Conservation (phyloP, 1,139 yeast species). For the Hansenula lynferdii region DNA sequence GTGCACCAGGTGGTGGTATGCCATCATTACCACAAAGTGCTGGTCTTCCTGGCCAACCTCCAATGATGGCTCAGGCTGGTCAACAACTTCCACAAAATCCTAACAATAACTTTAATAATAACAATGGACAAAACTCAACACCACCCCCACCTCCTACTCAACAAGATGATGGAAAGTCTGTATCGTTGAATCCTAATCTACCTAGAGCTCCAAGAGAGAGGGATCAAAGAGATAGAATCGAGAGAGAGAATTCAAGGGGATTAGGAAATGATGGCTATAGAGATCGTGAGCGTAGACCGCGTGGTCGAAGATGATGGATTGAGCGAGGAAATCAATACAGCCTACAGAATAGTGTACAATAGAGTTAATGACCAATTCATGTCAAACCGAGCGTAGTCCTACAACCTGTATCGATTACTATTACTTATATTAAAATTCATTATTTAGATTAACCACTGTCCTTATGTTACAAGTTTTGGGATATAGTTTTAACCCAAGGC, state of each 20-base stretch:
- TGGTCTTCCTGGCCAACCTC: neutral
- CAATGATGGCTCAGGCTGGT: slow-evolving; percentile 5
- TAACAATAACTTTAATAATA: too few species aligned
- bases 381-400: too few species aligned
- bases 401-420: too few species aligned
- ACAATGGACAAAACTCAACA: slow-evolving; percentile 3
- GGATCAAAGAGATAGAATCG: slow-evolving; percentile 14
- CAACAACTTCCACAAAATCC: neutral
- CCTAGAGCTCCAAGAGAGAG: slow-evolving; percentile 18
- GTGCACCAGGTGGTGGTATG: too few species aligned
- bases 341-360: too few species aligned
- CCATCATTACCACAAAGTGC: too few species aligned
- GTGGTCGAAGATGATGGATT: slow-evolving; percentile 3
- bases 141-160: slow-evolving; percentile 6
- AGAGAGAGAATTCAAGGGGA: slow-evolving; percentile 6
- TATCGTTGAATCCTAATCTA: slow-evolving; percentile 7
- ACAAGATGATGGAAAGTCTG: slow-evolving; percentile 3
- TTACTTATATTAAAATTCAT: too few species aligned
- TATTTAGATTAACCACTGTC: too few species aligned
- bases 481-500: slow-evolving; percentile 57
- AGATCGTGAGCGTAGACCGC: slow-evolving; percentile 10
- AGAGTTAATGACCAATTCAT: too few species aligned
- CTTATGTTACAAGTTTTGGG: slow-evolving; percentile 5
- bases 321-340: too few species aligned
- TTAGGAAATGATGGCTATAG: slow-evolving; percentile 7